Conservation (phyloP, 345 rosid species). For the Salix purpurea region DNA sequence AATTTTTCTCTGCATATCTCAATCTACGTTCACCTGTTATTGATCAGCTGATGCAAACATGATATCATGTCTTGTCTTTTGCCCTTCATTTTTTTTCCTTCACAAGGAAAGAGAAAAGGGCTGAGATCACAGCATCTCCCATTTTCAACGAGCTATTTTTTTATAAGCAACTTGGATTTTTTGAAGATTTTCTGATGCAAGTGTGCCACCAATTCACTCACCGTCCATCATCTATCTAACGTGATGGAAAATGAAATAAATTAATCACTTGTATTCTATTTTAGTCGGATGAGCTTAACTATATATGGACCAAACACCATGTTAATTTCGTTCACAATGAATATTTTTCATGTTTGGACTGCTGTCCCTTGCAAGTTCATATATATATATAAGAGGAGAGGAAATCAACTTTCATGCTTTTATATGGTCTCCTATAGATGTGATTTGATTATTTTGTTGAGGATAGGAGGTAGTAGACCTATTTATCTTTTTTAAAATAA, state of each 20-base stretch:
- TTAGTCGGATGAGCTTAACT: not conserved
- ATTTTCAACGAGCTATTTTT: not conserved
- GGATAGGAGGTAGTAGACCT: too few species aligned
- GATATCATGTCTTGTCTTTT: too few species aligned
- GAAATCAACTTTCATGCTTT: too few species aligned
- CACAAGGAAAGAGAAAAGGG: not conserved
- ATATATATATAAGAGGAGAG: too few species aligned
- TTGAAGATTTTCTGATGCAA: not conserved
- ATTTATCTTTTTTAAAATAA: too few species aligned
- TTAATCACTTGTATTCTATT: not conserved
- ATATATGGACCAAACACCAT: not conserved
- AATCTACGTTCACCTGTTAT: not conserved
- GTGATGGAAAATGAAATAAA: not conserved
- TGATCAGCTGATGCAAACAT: not conserved
- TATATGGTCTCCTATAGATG: too few species aligned
- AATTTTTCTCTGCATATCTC: too few species aligned
- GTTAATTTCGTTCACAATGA: not conserved
- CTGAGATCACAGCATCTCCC: not conserved
- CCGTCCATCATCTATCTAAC: not conserved
- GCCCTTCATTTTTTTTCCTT: not conserved
- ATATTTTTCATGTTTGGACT: constrained; percentile 1
- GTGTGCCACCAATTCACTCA: not conserved
- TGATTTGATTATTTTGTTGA: too few species aligned
- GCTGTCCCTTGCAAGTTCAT: not conserved
- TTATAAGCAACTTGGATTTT: not conserved